phyloP scores from a whole-genome alignment of 2,329 filamentous ascomycete genomes.

The Gaeumannomyces tritici region DNA sequence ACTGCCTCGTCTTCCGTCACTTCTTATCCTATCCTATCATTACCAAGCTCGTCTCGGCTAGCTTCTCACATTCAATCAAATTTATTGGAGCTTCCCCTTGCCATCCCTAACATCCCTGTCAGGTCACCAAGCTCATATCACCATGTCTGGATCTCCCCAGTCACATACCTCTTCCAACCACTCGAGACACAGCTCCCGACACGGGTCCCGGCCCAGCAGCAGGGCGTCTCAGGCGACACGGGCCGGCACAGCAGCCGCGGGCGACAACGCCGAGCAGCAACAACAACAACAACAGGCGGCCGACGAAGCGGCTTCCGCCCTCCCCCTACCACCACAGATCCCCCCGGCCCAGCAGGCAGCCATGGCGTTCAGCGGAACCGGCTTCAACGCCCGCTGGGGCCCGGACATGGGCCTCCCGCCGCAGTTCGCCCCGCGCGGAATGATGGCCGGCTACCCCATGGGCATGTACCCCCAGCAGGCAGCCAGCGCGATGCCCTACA shows the following conservation, averaged over 20 bases:
- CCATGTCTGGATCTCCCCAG: neutral
- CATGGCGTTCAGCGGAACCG: constrained; percentile 8
- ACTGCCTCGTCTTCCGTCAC: neutral
- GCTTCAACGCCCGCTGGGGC: constrained; percentile 14
- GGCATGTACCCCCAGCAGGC: constrained; percentile 12
- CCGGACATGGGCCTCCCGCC: constrained; percentile 9
- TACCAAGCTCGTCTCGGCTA: neutral
- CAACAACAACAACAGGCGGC: neutral
- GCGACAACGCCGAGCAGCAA: neutral
- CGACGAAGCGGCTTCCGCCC: neutral
- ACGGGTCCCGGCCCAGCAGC: neutral
- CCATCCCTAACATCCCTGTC: neutral
- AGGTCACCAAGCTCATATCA: neutral
- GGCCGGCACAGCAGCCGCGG: neutral
- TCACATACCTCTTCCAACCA: neutral
- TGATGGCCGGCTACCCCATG: constrained; percentile 17
- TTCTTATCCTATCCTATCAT: too few relatives aligned
- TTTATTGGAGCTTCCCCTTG: neutral
- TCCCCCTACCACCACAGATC: neutral
- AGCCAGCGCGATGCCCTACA: too few relatives aligned
- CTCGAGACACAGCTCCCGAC: neutral
- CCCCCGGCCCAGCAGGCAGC: neutral
- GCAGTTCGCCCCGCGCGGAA: constrained; percentile 19
- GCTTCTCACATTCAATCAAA: neutral
- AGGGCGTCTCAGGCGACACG: neutral